These are phyloP conservation scores for Balansia obtecta DNA, from an alignment of 2,329 filamentous ascomycete genomes.

Conservation along the genomic window DNA sequence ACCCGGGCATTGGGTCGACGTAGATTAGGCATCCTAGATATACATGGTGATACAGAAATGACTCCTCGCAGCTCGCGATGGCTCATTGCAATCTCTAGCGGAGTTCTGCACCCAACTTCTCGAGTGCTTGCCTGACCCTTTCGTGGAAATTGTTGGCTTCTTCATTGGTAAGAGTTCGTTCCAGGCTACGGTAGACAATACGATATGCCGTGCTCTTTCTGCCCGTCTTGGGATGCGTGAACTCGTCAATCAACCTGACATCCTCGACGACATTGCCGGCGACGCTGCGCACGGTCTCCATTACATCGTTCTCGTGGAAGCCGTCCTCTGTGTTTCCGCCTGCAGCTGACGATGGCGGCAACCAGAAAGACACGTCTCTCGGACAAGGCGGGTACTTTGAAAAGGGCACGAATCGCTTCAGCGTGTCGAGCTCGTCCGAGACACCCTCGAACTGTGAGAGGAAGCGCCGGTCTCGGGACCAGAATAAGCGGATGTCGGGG, in stretches of 20 bases:
- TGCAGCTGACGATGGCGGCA: constrained; percentile 35
- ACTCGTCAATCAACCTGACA: constrained; percentile 73
- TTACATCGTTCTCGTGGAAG: constrained; percentile 93
- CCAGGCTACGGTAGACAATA: constrained; percentile 85
- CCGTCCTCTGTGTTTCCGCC: constrained; percentile 32
- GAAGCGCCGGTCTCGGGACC: constrained; percentile 78
- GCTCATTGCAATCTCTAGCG: constrained; percentile 12
- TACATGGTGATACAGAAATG: background rate
- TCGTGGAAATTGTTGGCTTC: constrained; percentile 71
- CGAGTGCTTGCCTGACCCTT: constrained; percentile 48
- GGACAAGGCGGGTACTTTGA: constrained; percentile 83
- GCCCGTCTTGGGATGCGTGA: constrained; percentile 75
- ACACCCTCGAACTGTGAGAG: constrained; percentile 67
- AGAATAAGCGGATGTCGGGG: constrained; percentile 92
- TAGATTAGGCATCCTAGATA: constrained; percentile 2
- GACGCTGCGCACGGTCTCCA: constrained; percentile 82
- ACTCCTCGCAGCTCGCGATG: background rate
- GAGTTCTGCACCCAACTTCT: constrained; percentile 61
- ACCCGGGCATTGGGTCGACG: constrained; percentile 16
- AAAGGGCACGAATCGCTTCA: constrained; percentile 68
- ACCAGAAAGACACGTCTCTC: constrained; percentile 93
- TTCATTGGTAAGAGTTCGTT: constrained; percentile 75
- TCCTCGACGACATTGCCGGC: constrained; percentile 81
- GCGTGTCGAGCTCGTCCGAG: constrained; percentile 32
- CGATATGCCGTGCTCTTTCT: constrained; percentile 81